Conservation (phyloP, 306 rosid genomes). For the Prinsepia uniflora region DNA sequence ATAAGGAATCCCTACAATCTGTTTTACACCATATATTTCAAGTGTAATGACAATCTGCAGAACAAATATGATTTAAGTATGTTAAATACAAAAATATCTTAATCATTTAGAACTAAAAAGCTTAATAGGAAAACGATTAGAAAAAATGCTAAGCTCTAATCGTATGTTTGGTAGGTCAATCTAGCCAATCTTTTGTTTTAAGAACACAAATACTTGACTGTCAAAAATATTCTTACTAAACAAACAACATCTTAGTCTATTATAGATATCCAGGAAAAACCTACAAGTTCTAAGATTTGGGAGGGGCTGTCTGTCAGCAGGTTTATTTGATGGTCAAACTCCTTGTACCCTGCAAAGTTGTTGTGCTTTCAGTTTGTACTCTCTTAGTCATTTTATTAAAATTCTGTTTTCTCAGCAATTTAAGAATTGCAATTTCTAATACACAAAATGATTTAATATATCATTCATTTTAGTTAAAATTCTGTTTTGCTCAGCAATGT, state of each 20-base stretch:
- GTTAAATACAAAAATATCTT: background rate
- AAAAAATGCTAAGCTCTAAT: background rate
- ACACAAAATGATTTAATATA: background rate
- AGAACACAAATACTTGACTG: background rate
- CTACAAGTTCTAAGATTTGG: background rate
- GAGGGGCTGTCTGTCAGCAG: background rate
- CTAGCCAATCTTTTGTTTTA: background rate
- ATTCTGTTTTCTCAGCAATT: background rate
- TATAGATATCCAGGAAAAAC: background rate
- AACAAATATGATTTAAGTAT: constrained; percentile 21
- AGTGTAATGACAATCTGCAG: constrained; percentile 96
- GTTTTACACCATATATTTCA: constrained; percentile 89
- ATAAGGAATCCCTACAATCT: constrained; percentile 93
- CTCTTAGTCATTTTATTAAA: background rate
- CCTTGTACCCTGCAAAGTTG: too few relatives aligned
- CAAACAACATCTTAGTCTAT: background rate
- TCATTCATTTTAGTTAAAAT: too few relatives aligned
- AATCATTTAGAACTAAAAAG: background rate
- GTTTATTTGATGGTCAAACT: background rate
- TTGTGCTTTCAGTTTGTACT: too few relatives aligned
- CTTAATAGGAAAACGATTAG: constrained; percentile 1
- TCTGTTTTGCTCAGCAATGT: background rate
- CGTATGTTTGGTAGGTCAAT: background rate
- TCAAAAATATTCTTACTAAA: background rate
- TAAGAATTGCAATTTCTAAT: background rate